Evolutionary conservation across 1,284 basidiomycete genomes (phyloP), one percentile per base, ranked within the genome.

Genomic region (Melampsora larici-populina): DNA sequence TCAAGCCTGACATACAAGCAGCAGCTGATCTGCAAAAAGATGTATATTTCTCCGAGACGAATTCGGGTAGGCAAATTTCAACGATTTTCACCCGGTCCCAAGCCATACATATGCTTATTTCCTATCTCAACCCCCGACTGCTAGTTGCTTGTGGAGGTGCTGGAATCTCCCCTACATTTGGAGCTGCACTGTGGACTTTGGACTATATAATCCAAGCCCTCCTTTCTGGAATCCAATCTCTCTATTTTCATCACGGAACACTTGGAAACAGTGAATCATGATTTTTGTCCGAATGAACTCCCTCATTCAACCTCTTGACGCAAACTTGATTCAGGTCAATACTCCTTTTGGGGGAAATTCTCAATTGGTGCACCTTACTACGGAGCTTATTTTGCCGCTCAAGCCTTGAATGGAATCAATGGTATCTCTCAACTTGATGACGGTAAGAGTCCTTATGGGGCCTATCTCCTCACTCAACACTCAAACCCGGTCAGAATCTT

Each of bases 191-290:
- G 1, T 87, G 86, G 86, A 84, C 86, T 66, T 82, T 86, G 40
- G 86, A 87, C 80, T 86, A 86, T 76, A 84, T 85, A 21, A 81
- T 87, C 13, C 86, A 86, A 79, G 84, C 83, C 33, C 84, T 85
- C 1, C 79, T 86, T 51, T 84, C 84, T 65, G 85, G 85, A 17
- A 83, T 85, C 11, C 84, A 86, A 70, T 79, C 86, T 26, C 82
- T 86, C 13, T 86, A 86, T 79, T 86, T 86, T 81, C 86, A 87
- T 80, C 86, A 87, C 79, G 86, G 86, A 63, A 85, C 71, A 17
- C 36, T 73, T 29, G 62, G 62, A 40, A 21, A 65, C 21, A 64
- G 71, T 73, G 18, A 21, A 33, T 40, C 26, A 18, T 49, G 0
- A 29, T n/a, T 15, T 5, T 43, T 15, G 60, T 40, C 11, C 18